A percentile compares a stretch with the other conserved stretches of the same genome.
phyloP scores from a whole-genome alignment of 2,329 filamentous ascomycete species.

The Aciculosporium take region DNA sequence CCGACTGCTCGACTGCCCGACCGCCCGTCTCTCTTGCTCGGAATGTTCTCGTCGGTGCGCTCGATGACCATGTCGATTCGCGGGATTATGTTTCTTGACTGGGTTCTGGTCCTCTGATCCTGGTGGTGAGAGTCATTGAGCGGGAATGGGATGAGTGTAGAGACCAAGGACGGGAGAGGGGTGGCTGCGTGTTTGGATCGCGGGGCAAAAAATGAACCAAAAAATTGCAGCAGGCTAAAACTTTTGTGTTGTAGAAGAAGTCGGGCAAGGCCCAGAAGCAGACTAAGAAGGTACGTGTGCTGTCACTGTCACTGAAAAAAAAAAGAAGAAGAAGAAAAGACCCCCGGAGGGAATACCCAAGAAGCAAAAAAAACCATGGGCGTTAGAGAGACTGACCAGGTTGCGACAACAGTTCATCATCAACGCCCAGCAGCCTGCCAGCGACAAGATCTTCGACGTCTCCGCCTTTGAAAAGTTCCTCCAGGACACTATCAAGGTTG shows the following conservation, averaged over 20 bases:
- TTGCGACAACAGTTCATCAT: conserved; percentile 69
- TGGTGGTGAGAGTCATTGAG: too few species aligned
- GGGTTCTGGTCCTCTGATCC: too few species aligned
- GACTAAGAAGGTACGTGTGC: conserved; percentile 60
- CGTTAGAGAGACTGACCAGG: background rate
- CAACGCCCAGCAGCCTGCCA: conserved; percentile 95
- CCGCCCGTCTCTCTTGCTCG: background rate
- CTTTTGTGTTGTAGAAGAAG: conserved; percentile 42
- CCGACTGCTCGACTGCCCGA: too few species aligned
- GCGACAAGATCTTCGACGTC: conserved; percentile 99
- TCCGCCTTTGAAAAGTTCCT: conserved; percentile 99
- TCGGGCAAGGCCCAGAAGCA: conserved; percentile 59
- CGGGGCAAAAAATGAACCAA: background rate
- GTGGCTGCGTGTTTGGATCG: conserved; percentile 8
- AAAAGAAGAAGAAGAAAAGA: background rate
- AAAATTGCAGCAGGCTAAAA: conserved; percentile 90
- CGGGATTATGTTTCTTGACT: background rate
- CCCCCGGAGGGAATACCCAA: background rate
- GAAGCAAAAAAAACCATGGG: background rate
- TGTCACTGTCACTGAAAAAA: background rate
- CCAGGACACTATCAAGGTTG: conserved; percentile 99
- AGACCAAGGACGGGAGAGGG: background rate
- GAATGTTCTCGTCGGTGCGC: background rate
- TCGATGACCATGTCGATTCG: background rate
- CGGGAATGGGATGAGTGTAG: background rate